Percentiles rank a stretch among this genome's conserved stretches.
Evolutionary conservation across 2,329 filamentous ascomycete species (phyloP).

Genomic region (Paraconiothyrium brasiliense): DNA sequence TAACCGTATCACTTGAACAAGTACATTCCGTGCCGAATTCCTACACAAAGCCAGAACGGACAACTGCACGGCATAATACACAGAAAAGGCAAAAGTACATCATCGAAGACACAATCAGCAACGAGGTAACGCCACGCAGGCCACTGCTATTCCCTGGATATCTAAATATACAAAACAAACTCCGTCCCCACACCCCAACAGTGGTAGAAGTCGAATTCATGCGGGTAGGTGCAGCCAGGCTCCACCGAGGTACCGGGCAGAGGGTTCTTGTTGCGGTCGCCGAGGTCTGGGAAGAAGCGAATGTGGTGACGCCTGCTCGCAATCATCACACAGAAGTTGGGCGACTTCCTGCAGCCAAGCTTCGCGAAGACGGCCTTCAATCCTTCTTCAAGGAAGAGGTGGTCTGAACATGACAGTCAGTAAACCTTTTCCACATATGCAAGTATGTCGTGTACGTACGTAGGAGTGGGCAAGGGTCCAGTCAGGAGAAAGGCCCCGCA

Average conservation of each 20-base stretch:
- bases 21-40: too few species aligned
- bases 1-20: too few species aligned
- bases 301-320: slow-evolving; percentile 95
- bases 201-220: slow-evolving; percentile 87
- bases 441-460: neutral
- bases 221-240: slow-evolving; percentile 84
- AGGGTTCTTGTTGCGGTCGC: slow-evolving; percentile 82
- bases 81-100: neutral
- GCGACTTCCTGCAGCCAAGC: slow-evolving; percentile 47
- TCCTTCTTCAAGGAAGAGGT: too few species aligned
- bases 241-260: slow-evolving; percentile 89
- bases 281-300: slow-evolving; percentile 81
- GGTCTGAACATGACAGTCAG: neutral
- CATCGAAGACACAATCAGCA: neutral
- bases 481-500: neutral
- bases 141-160: neutral
- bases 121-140: neutral
- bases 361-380: slow-evolving; percentile 69
- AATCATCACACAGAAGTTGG: slow-evolving; percentile 85
- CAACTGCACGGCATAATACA: neutral
- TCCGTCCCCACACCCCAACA: slow-evolving; percentile 47
- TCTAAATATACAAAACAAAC: neutral
- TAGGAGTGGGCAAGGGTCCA: neutral
- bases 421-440: neutral
- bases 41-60: too few species aligned